These are phyloP conservation scores for Colletotrichum melonis DNA, from an alignment of 2,329 filamentous ascomycete genomes.

Conservation along the genomic window DNA sequence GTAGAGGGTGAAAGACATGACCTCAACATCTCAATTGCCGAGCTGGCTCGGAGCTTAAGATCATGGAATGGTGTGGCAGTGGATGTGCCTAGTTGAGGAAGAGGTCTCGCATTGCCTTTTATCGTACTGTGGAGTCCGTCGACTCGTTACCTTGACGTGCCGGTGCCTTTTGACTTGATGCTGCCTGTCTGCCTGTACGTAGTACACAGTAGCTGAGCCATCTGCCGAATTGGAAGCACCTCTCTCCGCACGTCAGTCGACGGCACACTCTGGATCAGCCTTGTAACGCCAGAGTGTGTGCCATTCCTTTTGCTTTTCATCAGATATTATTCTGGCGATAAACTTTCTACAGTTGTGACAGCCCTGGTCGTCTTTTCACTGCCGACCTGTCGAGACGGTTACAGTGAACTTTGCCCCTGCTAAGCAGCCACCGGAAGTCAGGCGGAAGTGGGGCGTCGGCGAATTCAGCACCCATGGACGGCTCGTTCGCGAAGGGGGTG, in stretches of 20 bases:
- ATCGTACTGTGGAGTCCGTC: background rate
- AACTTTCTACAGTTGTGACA: no score
- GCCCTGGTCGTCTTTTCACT: background rate
- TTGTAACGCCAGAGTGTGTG: background rate
- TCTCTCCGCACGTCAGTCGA: background rate
- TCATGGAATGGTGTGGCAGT: background rate
- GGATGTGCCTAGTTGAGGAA: background rate
- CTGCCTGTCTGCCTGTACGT: background rate
- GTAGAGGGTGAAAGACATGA: background rate
- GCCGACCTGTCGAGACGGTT: background rate
- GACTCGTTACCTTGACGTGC: background rate
- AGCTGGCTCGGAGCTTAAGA: background rate
- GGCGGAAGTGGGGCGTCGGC: slow-evolving; percentile 14
- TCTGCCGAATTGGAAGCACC: background rate
- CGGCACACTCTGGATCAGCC: background rate
- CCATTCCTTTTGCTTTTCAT: background rate
- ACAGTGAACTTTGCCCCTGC: background rate
- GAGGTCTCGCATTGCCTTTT: background rate
- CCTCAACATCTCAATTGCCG: background rate
- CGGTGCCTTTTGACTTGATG: background rate
- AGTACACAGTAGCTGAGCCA: background rate
- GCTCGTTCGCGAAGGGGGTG: background rate
- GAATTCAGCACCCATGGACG: slow-evolving; percentile 7
- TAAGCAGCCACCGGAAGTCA: background rate
- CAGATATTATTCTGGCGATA: no score